These are phyloP conservation scores for Chamaecyparis obtusa DNA, from an alignment of 75 land plant species.

Conservation along the genomic window DNA sequence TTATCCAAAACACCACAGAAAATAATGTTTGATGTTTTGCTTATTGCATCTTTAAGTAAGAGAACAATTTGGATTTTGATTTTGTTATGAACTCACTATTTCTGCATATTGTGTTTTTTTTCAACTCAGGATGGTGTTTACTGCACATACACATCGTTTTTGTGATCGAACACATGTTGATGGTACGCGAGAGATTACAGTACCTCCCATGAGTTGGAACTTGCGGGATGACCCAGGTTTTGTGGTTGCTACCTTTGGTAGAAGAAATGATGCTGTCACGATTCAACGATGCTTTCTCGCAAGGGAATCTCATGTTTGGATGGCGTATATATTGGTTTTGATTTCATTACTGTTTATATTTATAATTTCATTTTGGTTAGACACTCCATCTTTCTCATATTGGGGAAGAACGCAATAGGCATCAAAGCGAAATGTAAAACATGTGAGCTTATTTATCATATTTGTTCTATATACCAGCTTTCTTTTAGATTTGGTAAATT, in stretches of 20 bases:
- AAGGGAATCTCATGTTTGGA: conserved; percentile 44
- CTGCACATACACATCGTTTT: conserved; percentile 62
- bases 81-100: background rate
- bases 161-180: conserved; percentile 37
- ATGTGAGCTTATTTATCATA: background rate
- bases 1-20: background rate
- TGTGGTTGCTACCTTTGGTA: conserved; percentile 41
- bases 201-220: conserved; percentile 63
- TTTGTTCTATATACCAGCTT: no score
- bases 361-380: background rate
- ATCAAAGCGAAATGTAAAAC: background rate
- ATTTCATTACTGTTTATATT: conserved; percentile 7
- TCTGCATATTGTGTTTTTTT: background rate
- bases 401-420: background rate
- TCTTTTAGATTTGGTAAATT: no score
- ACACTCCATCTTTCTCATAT: background rate
- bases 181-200: conserved; percentile 59
- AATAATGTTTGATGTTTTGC: background rate
- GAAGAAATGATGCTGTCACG: conserved; percentile 20
- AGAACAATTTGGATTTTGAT: background rate
- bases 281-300: conserved; percentile 52
- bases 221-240: conserved; percentile 62
- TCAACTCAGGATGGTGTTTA: conserved; percentile 54
- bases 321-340: conserved; percentile 23
- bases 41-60: background rate